These are phyloP conservation scores for Sporothrix mexicana DNA, from an alignment of 2,329 filamentous ascomycete genomes.

Conservation along the genomic window DNA sequence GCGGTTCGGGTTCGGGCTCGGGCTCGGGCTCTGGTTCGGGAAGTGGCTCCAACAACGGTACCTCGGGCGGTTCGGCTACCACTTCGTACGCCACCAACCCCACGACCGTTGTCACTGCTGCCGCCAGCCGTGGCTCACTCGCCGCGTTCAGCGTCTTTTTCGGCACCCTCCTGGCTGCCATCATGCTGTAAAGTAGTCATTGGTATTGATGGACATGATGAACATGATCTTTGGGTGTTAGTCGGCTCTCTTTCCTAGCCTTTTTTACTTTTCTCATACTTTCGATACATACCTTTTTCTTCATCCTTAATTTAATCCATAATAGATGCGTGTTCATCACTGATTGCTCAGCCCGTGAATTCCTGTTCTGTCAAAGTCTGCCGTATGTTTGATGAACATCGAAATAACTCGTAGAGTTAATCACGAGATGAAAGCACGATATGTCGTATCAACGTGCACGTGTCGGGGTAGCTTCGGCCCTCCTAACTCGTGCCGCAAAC, in stretches of 20 bases:
- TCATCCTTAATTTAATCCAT: slow-evolving; percentile 17
- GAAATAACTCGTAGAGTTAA: too few species aligned
- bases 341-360: not conserved
- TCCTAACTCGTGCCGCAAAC: too few species aligned
- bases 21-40: not conserved
- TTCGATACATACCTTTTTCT: not conserved
- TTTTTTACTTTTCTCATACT: slow-evolving; percentile 3
- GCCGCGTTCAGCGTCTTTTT: not conserved
- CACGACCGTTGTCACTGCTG: slow-evolving; percentile 24
- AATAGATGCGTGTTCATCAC: slow-evolving; percentile 1
- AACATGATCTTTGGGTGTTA: not conserved
- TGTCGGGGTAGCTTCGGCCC: not conserved
- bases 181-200: slow-evolving; percentile 14
- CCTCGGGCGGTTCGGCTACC: slow-evolving; percentile 9
- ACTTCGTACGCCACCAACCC: slow-evolving; percentile 19
- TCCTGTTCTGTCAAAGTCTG: not conserved
- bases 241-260: slow-evolving; percentile 8
- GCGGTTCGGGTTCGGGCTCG: too few species aligned
- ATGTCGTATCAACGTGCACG: not conserved
- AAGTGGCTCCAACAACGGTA: not conserved
- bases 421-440: too few species aligned
- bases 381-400: too few species aligned
- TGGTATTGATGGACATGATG: slow-evolving; percentile 13
- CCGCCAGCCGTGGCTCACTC: slow-evolving; percentile 10
- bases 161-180: slow-evolving; percentile 12